Conservation (phyloP, 2,329 filamentous ascomycete species). For the Cladosporium sp. region DNA sequence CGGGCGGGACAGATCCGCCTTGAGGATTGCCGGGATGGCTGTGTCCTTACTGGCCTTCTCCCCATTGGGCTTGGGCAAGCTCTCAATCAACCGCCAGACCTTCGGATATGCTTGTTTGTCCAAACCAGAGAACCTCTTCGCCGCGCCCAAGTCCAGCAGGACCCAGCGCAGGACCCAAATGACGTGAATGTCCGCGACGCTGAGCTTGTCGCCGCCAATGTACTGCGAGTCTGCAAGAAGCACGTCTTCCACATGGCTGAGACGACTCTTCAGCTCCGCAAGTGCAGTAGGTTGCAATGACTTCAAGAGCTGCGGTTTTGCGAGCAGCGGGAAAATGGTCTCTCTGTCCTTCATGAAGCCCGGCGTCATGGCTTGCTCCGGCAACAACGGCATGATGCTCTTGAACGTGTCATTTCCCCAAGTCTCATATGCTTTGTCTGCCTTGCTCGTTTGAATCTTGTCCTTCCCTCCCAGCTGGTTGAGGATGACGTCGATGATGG, state of each 20-base stretch:
- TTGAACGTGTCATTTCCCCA: slow-evolving; percentile 25
- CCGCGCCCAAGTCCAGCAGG: background rate
- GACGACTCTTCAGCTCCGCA: slow-evolving; percentile 17
- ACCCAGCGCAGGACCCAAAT: slow-evolving; percentile 6
- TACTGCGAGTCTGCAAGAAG: slow-evolving; percentile 20
- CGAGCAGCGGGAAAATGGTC: slow-evolving; percentile 17
- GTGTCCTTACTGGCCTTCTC: slow-evolving; percentile 14
- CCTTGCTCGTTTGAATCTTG: slow-evolving; percentile 18
- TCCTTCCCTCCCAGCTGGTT: slow-evolving; percentile 15
- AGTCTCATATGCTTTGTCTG: slow-evolving; percentile 27
- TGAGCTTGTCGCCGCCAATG: slow-evolving; percentile 16
- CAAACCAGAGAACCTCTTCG: background rate
- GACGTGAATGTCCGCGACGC: slow-evolving; percentile 21
- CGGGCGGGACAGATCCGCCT: slow-evolving; percentile 13
- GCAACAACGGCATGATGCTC: slow-evolving; percentile 22
- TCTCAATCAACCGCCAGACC: slow-evolving; percentile 15
- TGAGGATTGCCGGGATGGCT: slow-evolving; percentile 12
- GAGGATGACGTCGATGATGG: slow-evolving; percentile 25
- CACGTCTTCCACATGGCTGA: slow-evolving; percentile 21
- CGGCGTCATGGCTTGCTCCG: slow-evolving; percentile 14
- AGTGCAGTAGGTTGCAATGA: slow-evolving; percentile 13
- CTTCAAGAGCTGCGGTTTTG: slow-evolving; percentile 7
- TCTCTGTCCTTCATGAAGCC: slow-evolving; percentile 16
- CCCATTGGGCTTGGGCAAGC: slow-evolving; percentile 12
- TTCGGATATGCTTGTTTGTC: slow-evolving; percentile 14